Evolutionary conservation across 345 rosid species (phyloP).

Genomic region (Brassica carinata): DNA sequence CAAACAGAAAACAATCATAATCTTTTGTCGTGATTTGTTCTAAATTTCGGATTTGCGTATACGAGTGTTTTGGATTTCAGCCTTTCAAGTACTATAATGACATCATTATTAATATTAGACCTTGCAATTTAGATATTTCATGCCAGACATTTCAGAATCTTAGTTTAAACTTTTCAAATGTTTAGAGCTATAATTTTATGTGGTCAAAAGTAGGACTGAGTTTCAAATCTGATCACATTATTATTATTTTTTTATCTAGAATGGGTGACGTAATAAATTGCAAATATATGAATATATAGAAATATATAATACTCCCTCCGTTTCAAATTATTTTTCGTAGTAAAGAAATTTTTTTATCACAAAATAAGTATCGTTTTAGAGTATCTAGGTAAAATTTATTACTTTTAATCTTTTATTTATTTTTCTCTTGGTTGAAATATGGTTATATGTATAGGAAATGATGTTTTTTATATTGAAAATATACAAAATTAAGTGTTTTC

Average conservation of each 20-base stretch:
- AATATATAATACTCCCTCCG: background rate
- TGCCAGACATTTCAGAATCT: background rate
- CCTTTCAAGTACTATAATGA: background rate
- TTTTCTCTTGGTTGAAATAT: too few species aligned
- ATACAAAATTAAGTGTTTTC: too few species aligned
- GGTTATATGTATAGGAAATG: too few species aligned
- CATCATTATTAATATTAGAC: background rate
- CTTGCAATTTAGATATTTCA: background rate
- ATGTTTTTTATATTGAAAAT: too few species aligned
- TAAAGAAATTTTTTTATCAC: too few species aligned
- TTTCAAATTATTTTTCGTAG: too few species aligned
- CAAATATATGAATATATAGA: background rate
- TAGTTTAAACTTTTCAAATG: background rate
- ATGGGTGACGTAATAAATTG: background rate
- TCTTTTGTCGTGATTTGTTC: background rate
- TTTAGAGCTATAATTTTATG: background rate
- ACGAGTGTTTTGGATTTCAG: background rate
- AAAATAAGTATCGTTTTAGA: too few species aligned
- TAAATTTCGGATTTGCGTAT: background rate
- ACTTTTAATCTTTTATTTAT: too few species aligned
- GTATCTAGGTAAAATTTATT: too few species aligned
- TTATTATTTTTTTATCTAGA: background rate
- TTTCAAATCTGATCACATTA: background rate
- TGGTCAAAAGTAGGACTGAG: background rate
- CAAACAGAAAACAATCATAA: background rate